Conservation (phyloP, 257 asterid species). For the Solanum etuberosum region DNA sequence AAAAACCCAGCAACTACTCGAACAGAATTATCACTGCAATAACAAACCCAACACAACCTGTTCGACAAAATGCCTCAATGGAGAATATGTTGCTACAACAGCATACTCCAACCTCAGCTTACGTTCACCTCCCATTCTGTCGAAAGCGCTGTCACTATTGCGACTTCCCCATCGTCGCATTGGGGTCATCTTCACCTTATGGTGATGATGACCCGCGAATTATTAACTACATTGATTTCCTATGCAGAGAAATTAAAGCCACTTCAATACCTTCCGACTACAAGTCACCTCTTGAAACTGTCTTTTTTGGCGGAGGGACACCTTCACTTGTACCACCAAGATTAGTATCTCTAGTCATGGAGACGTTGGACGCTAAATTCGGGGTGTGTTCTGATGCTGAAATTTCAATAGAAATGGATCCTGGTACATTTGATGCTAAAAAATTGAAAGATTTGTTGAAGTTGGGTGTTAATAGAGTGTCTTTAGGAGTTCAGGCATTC, state of each 20-base stretch:
- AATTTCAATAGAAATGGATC: constrained; percentile 97
- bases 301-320: constrained; percentile 90
- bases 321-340: constrained; percentile 88
- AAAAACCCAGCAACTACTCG: not conserved
- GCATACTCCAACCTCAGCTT: constrained; percentile 76
- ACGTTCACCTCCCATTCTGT: constrained; percentile 95
- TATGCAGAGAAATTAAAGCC: constrained; percentile 67
- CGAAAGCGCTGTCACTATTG: constrained; percentile 96
- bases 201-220: constrained; percentile 52
- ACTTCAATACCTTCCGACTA: constrained; percentile 17
- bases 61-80: constrained; percentile 66
- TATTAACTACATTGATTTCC: constrained; percentile 43
- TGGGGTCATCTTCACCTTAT: constrained; percentile 43
- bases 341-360: constrained; percentile 49
- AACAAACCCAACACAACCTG: constrained; percentile 29
- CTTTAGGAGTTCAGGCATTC: constrained; percentile 90
- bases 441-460: constrained; percentile 44
- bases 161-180: constrained; percentile 88
- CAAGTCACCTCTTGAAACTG: constrained; percentile 71
- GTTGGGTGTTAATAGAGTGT: constrained; percentile 83
- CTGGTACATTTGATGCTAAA: constrained; percentile 68
- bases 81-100: constrained; percentile 18
- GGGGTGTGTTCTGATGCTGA: constrained; percentile 63
- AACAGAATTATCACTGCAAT: not conserved
- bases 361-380: constrained; percentile 40